Percentiles rank a stretch among this genome's conserved stretches.
Evolutionary conservation across 2,329 filamentous ascomycete genomes (phyloP).

Genomic region (Fusarium multiceps): DNA sequence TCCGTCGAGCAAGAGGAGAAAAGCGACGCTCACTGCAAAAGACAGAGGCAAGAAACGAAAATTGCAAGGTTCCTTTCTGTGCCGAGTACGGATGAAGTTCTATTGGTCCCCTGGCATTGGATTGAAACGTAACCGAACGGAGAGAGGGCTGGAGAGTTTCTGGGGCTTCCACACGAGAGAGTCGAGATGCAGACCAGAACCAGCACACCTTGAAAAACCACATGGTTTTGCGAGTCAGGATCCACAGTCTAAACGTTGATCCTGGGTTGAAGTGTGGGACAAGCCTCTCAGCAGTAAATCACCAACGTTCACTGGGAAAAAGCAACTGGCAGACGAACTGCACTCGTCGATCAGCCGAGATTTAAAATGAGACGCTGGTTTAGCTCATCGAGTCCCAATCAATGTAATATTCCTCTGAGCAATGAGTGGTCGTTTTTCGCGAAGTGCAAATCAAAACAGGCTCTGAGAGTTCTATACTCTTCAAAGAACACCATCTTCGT

Average conservation of each 20-base stretch:
- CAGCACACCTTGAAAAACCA: conserved; percentile 22
- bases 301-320: conserved; percentile 16
- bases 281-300: background rate
- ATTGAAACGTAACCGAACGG: conserved; percentile 5
- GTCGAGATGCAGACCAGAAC: background rate
- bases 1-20: conserved; percentile 12
- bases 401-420: background rate
- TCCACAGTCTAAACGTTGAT: conserved; percentile 26
- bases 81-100: conserved; percentile 20
- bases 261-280: conserved; percentile 9
- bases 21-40: background rate
- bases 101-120: conserved; percentile 16
- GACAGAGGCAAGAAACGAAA: background rate
- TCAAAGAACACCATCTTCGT: background rate
- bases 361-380: conserved; percentile 15
- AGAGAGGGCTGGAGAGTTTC: conserved; percentile 11
- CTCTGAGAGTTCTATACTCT: background rate
- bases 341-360: conserved; percentile 23
- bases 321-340: background rate
- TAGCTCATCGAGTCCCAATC: background rate
- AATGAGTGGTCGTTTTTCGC: background rate
- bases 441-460: background rate
- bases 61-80: conserved; percentile 7
- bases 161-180: conserved; percentile 21
- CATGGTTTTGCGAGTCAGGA: conserved; percentile 42